Evolutionary conservation across 192 early-diverging fungal species (phyloP), one percentile per base, ranked within the genome.

Genomic region (Paraglomus brasilianum): DNA sequence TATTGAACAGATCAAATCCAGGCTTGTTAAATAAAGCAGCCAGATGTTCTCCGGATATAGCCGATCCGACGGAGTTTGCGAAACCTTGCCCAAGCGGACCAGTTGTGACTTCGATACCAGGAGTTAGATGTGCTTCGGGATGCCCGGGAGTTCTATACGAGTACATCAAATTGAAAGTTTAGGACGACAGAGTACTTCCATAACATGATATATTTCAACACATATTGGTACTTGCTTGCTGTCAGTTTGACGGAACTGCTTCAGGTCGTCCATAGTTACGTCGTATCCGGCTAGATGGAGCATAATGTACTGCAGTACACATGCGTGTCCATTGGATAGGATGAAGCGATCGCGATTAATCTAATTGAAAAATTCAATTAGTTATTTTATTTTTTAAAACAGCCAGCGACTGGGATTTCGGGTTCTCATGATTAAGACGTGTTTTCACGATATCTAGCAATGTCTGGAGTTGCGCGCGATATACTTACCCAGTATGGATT

Each of bases 241-340:
- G 74, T 80, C 83, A 6, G 91, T 52, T 74, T 93, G 91, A 72
- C 95, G 87, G 83, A 97, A 97, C 44, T 80, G 64, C 86, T 95
- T 95, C 63, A 98, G 81, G 71, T 98, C 97, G 22, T 93, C 88
- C 66, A 98, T 82, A 13, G 90, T 79, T 22, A 97, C 75, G 57
- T 95, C 88, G 82, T 90, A 95, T 8, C 95, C 95, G 39, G 88
- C 63, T 62, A 98, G 76, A 80, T 98, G 97, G 63, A 93, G 84
- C 60, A 94, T 76, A 47, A 91, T 82, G 77, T 98, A 98, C 77
- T 93, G 92, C 68, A 98, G 81, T 4, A 87, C 93, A 73, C 95
- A 96, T n/a, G 77, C 97, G 79, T 98, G 97, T 30, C 97, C 97
- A 79, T 97, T 97, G 51, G 95, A 98, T 65, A 99, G 85, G 15